Evolutionary conservation across 768 basidiomycete species (phyloP).

Genomic region (Suillus plorans): DNA sequence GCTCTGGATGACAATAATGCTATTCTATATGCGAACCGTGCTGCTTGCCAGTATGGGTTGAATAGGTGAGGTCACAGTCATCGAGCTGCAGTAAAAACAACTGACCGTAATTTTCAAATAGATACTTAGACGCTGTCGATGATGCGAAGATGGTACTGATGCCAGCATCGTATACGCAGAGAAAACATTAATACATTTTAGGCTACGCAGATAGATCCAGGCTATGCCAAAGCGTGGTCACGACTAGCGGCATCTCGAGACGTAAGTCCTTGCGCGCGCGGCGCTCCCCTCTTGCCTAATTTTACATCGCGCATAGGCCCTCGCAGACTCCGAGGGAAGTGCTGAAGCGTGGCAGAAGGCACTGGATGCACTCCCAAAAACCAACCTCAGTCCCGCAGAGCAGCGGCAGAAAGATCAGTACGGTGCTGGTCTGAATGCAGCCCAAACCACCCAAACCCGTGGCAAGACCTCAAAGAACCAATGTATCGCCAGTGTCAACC

Average conservation of each 20-base stretch:
- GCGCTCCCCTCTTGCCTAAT: no score
- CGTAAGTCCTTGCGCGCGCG: constrained; percentile 15
- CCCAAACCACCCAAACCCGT: constrained; percentile 27
- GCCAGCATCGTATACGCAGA: no score
- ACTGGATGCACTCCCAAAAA: constrained; percentile 27
- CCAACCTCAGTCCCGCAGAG: constrained; percentile 30
- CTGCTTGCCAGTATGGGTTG: constrained; percentile 37
- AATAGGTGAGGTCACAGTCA: constrained; percentile 27
- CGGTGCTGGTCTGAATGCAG: constrained; percentile 22
- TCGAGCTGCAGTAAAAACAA: background rate
- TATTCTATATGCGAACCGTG: constrained; percentile 45
- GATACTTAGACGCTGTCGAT: constrained; percentile 2
- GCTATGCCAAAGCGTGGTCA: constrained; percentile 42
- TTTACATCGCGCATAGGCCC: constrained; percentile 5
- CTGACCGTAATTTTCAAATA: background rate
- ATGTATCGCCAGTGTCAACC: background rate
- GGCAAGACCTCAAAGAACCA: background rate
- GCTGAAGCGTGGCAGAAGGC: constrained; percentile 27
- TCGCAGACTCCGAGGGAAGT: constrained; percentile 12
- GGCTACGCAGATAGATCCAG: constrained; percentile 42
- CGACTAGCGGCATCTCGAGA: constrained; percentile 36
- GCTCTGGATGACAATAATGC: constrained; percentile 37
- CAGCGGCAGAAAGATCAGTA: constrained; percentile 37
- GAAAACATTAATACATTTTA: constrained; percentile 1
- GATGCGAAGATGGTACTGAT: constrained; percentile 5